Base-by-base conservation (phyloP, 225 moss, liverwort and hornwort species). In the Asterella californica region DNA sequence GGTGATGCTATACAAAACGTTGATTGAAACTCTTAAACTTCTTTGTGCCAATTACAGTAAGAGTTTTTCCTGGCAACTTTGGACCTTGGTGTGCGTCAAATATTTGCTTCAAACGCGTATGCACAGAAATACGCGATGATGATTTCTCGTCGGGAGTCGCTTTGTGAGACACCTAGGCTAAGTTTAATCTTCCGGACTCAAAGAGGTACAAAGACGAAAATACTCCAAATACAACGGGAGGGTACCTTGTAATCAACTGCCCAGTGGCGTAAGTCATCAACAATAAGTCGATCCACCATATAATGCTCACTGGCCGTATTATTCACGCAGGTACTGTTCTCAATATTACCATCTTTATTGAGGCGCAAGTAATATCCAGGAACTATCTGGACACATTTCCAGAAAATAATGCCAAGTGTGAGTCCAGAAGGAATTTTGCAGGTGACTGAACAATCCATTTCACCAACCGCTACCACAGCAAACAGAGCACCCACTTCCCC, bases 251-350 rank as follows among this genome's bases (percentile, higher is more conserved):
- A 97, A 48, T 92, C 87, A 80, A 86, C 90, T 80, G 96, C 96
- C 96, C 96, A 97, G 81, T 84, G 90, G 86, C 86, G 85, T 8
- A 97, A 90, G 81, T 97, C 96, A 82, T 97, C 96, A 67, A 93
- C 89, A 82, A 97, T 90, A 75, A 97, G 93, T 29, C 96, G 91
- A 71, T 97, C 96, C 83, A 97, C 74, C 96, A 97, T 97, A 76
- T 93, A 91, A 81, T 97, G 94, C 84, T 97, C 96, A 89, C 90
- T 87, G 54, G 96, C 96, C 76, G 96, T 94, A 76, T 97, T 97
- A 85, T 97, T 97, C 92, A 94, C 90, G 82, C 94, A 97, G 19
- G 97, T 93, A 82, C 94, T 97, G 74, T 94, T 88, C 85, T 94
- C 97, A 66, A 97, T 52, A 33, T 76, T 83, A 78, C 97, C 97